Conservation (phyloP, 2,329 filamentous ascomycete species). For the Penicillium sp. region DNA sequence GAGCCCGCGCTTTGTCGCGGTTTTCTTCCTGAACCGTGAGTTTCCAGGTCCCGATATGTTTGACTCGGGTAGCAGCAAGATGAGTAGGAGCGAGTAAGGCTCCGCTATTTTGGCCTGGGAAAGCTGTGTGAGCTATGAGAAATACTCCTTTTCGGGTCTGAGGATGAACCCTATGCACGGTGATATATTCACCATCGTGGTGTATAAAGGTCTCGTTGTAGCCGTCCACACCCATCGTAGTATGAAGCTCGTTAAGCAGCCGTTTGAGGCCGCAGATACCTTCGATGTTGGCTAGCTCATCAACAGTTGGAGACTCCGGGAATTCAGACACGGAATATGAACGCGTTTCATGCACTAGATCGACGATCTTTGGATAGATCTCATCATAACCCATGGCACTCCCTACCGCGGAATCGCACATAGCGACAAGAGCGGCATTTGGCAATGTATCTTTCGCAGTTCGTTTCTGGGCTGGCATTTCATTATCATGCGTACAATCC, state of each 20-base stretch:
- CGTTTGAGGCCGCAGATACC: conserved; percentile 93
- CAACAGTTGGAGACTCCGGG: conserved; percentile 59
- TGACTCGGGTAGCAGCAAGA: conserved; percentile 81
- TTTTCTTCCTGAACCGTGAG: conserved; percentile 83
- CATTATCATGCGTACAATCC: conserved; percentile 99
- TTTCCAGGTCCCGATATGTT: conserved; percentile 87
- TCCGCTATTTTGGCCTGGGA: conserved; percentile 86
- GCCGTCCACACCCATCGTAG: conserved; percentile 90
- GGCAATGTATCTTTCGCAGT: conserved; percentile 93
- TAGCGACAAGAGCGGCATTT: conserved; percentile 89
- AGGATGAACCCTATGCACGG: conserved; percentile 92
- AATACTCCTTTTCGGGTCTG: conserved; percentile 93
- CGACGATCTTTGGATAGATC: conserved; percentile 90
- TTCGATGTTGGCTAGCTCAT: conserved; percentile 70
- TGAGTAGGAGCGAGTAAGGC: conserved; percentile 79
- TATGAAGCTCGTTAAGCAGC: conserved; percentile 91
- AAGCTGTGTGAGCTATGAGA: conserved; percentile 93
- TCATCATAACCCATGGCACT: conserved; percentile 99
- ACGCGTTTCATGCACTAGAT: conserved; percentile 87
- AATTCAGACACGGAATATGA: conserved; percentile 75
- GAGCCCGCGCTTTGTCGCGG: conserved; percentile 67
- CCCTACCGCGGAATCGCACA: conserved; percentile 93
- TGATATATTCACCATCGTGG: conserved; percentile 94
- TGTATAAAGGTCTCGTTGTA: conserved; percentile 97
- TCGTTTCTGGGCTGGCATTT: conserved; percentile 91